Evolutionary conservation across 176 grass and related monocot species (phyloP).

Genomic region (Guadua angustifolia): DNA sequence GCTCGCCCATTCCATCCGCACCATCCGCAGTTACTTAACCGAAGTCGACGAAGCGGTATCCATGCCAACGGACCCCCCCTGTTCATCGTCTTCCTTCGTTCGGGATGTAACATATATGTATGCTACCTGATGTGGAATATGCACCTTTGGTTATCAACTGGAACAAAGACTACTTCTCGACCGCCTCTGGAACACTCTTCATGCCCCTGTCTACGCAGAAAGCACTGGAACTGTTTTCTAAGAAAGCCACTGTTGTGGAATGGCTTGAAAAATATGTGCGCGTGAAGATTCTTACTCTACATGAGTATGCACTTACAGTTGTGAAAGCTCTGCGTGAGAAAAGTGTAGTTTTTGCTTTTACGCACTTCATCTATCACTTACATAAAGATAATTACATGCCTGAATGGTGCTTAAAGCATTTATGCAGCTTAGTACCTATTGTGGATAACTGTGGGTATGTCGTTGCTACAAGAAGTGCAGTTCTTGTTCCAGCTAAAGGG

Average conservation of each 20-base stretch:
- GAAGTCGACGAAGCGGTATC: too few relatives aligned
- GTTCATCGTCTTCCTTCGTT: too few relatives aligned
- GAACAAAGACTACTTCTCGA: constrained; percentile 38
- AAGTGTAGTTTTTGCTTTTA: constrained; percentile 26
- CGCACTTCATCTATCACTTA: constrained; percentile 42
- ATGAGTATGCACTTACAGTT: constrained; percentile 22
- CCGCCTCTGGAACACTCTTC: neutral
- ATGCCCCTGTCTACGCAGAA: constrained; percentile 20
- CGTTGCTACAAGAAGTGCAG: constrained; percentile 10
- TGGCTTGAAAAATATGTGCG: constrained; percentile 39
- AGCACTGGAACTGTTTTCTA: neutral
- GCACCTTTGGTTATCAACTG: constrained; percentile 38
- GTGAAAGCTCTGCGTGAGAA: constrained; percentile 32
- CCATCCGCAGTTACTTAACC: too few relatives aligned
- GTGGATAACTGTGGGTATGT: constrained; percentile 34
- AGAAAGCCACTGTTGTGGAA: constrained; percentile 24
- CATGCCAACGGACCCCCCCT: too few relatives aligned
- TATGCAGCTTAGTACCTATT: constrained; percentile 36
- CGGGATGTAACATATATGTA: too few relatives aligned
- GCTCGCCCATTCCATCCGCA: too few relatives aligned
- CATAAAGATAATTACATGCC: constrained; percentile 30
- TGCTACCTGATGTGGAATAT: constrained; percentile 27
- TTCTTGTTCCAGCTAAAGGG: constrained; percentile 38
- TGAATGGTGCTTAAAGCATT: constrained; percentile 17
- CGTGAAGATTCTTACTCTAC: constrained; percentile 6